phyloP scores from a whole-genome alignment of 2,329 filamentous ascomycete genomes.

The Magnaporthiopsis rhizophila region DNA sequence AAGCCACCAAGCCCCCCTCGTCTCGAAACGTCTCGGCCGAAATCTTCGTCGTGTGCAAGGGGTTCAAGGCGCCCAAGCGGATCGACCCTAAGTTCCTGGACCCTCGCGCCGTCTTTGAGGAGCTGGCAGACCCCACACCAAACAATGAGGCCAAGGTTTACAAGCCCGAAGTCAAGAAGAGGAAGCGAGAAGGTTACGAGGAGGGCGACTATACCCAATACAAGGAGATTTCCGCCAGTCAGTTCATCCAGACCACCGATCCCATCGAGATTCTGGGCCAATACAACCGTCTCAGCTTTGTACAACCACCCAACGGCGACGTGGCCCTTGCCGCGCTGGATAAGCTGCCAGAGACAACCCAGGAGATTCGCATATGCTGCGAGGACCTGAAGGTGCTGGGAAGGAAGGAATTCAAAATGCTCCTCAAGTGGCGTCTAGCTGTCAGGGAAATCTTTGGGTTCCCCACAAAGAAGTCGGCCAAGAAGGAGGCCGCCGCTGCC shows the following conservation, averaged over 20 bases:
- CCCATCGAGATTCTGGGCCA: slow-evolving; percentile 86
- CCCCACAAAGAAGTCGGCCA: slow-evolving; percentile 59
- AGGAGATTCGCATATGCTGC: slow-evolving; percentile 73
- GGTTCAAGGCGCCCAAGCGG: slow-evolving; percentile 89
- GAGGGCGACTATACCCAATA: slow-evolving; percentile 91
- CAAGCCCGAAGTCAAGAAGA: slow-evolving; percentile 94
- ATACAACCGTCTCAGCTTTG: slow-evolving; percentile 77
- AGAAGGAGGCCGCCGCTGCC: slow-evolving; percentile 32
- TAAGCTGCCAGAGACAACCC: slow-evolving; percentile 77
- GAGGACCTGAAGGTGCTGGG: slow-evolving; percentile 83
- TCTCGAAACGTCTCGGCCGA: slow-evolving; percentile 95
- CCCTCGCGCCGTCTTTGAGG: slow-evolving; percentile 81
- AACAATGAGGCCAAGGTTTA: slow-evolving; percentile 98
- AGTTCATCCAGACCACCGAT: slow-evolving; percentile 90
- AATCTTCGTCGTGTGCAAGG: slow-evolving; percentile 95
- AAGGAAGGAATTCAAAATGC: slow-evolving; percentile 84
- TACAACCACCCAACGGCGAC: slow-evolving; percentile 72
- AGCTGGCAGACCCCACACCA: slow-evolving; percentile 73
- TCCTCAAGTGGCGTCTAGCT: slow-evolving; percentile 83
- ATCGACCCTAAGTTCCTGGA: slow-evolving; percentile 92
- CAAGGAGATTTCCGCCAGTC: slow-evolving; percentile 79
- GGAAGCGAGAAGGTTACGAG: slow-evolving; percentile 95
- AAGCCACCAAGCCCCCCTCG: slow-evolving; percentile 94
- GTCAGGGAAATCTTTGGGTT: slow-evolving; percentile 89
- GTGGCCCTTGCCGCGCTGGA: slow-evolving; percentile 80